Conservation (phyloP, 2,329 filamentous ascomycete species). For the Ascochyta fabae region DNA sequence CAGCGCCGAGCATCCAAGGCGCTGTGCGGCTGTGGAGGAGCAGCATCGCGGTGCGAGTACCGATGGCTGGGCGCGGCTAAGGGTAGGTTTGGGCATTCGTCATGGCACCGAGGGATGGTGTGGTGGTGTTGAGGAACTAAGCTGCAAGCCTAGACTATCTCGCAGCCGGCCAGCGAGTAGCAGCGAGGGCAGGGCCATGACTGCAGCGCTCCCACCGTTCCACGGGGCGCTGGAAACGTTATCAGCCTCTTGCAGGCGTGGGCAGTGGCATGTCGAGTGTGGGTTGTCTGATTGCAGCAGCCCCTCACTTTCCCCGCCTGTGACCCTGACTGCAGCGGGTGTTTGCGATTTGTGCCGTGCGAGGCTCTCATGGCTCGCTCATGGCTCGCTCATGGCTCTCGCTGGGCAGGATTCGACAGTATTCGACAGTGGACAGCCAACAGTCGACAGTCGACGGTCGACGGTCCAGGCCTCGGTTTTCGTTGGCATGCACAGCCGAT, state of each 20-base stretch:
- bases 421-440: too few relatives aligned
- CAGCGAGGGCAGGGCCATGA: slow-evolving; percentile 1
- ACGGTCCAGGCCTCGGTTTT: slow-evolving; percentile 12
- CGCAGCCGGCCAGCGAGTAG: slow-evolving; percentile 22
- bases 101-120: slow-evolving; percentile 20
- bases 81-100: slow-evolving; percentile 13
- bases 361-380: not conserved
- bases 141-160: slow-evolving; percentile 23
- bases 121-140: slow-evolving; percentile 39
- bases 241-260: slow-evolving; percentile 14
- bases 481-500: slow-evolving; percentile 17
- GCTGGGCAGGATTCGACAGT: not conserved
- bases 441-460: not conserved
- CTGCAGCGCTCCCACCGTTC: slow-evolving; percentile 10
- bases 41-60: not conserved
- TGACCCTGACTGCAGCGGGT: not conserved
- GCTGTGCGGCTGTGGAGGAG: slow-evolving; percentile 1
- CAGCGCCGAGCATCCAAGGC: slow-evolving; percentile 7
- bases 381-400: too few relatives aligned
- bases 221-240: slow-evolving; percentile 12
- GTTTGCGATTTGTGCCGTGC: slow-evolving; percentile 6
- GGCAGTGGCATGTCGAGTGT: not conserved
- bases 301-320: slow-evolving; percentile 18
- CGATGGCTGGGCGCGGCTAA: slow-evolving; percentile 7
- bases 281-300: slow-evolving; percentile 15